Evolutionary conservation across 129 eudicot species (phyloP), one percentile per base, ranked within the genome.

Genomic region (sunflower (Helianthus annuus)): DNA sequence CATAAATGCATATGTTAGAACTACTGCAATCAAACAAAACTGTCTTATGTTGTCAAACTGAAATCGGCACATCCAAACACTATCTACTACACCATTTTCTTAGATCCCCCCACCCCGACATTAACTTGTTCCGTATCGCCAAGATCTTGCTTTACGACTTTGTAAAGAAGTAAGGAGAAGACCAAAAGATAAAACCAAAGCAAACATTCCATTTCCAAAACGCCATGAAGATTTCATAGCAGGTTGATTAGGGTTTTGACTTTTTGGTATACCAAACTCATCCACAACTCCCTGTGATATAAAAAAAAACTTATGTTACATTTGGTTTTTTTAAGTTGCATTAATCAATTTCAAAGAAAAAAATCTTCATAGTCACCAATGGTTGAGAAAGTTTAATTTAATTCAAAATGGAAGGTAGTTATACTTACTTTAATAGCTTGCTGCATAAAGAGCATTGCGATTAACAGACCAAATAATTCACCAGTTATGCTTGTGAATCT

Each of bases 371-470:
- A 32, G 48, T 16, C 45, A 61, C 52, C 10, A 65, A n/a, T 29
- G 49, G 61, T 61, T 49, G n/a, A 29, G 14, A 14, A 32, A 24
- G 48, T 40, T 66, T 15, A 6, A 40, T 29, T 76, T 13, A 58
- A 46, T 11, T 17, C 62, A 27, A 49, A 77, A 13, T 60, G 5
- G 42, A 42, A 51, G 55, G 52, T 69, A 77, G 53, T 7, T 14
- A 17, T 46, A 71, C 97, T 87, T 72, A 90, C 98, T 77, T 87
- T 85, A 69, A 94, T 88, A 40, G 98, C 98, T 83, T 94, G 93
- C 88, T 94, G 98, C 99, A 94, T 86, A 68, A 94, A 94, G 80
- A 94, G 96, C 99, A 90, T 90, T 70, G 99, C 99, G 62, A 94
- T 94, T 32, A 94, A 82, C 77, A 94, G 96, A 71, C 99, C 99